Conservation (phyloP, 257 asterid species). For the Anisodus acutangulus region DNA sequence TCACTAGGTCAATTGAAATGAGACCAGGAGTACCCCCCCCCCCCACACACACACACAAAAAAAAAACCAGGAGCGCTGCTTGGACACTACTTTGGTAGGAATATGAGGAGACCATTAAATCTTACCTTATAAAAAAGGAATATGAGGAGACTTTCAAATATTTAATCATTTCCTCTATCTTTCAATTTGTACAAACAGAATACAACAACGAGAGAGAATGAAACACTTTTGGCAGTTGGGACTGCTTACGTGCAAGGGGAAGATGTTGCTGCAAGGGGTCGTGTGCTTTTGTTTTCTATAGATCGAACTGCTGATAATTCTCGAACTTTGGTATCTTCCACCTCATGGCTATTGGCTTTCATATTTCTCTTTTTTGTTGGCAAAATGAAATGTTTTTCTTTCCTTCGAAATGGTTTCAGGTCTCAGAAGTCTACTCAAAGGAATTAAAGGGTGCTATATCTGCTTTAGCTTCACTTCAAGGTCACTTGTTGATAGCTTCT, state of each 20-base stretch:
- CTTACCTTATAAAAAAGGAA: background rate
- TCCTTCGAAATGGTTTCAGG: constrained; percentile 54
- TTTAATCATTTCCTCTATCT: background rate
- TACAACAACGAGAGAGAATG: constrained; percentile 75
- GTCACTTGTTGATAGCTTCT: constrained; percentile 88
- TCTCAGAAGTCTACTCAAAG: constrained; percentile 82
- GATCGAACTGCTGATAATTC: constrained; percentile 68
- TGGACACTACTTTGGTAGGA: background rate
- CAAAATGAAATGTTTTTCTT: constrained; percentile 34
- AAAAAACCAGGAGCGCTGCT: background rate
- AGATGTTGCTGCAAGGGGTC: constrained; percentile 99
- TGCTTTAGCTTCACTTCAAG: constrained; percentile 95
- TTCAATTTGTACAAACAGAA: constrained; percentile 51
- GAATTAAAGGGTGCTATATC: constrained; percentile 99
- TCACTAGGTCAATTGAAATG: background rate
- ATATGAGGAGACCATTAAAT: background rate
- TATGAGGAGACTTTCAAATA: background rate
- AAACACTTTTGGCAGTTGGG: constrained; percentile 93
- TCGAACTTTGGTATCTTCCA: constrained; percentile 60
- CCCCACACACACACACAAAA: background rate
- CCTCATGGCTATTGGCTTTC: constrained; percentile 23
- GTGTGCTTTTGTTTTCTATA: constrained; percentile 77
- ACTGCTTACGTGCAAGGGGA: constrained; percentile 99
- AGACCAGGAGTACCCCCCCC: background rate
- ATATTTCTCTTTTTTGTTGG: constrained; percentile 23